phyloP scores from a whole-genome alignment of 495 filamentous ascomycete species.

The Daldinia grandis region DNA sequence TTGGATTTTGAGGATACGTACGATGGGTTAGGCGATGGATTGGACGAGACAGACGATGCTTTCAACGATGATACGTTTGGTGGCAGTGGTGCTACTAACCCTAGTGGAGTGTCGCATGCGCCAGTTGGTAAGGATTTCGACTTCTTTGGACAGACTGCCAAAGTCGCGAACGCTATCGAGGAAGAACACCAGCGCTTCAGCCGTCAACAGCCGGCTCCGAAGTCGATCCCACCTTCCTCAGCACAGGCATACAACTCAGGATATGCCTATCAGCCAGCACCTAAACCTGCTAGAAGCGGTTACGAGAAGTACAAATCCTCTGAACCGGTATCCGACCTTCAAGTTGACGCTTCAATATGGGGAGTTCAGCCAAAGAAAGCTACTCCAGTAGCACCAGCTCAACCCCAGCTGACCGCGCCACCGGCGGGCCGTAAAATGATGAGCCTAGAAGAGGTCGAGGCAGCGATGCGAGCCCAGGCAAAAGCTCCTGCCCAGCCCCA shows the following conservation, averaged over 20 bases:
- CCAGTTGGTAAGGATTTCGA: slow-evolving; percentile 92
- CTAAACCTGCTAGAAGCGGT: slow-evolving; percentile 73
- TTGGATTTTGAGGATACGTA: slow-evolving; percentile 98
- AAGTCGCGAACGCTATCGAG: slow-evolving; percentile 81
- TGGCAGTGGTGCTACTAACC: slow-evolving; percentile 48
- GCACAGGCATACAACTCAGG: slow-evolving; percentile 46
- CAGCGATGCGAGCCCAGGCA: slow-evolving; percentile 79
- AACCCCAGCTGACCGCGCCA: slow-evolving; percentile 39
- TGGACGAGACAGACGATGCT: slow-evolving; percentile 91
- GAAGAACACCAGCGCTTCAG: slow-evolving; percentile 88
- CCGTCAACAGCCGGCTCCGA: slow-evolving; percentile 65
- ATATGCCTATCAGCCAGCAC: slow-evolving; percentile 54
- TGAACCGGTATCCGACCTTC: slow-evolving; percentile 78
- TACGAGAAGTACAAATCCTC: slow-evolving; percentile 88
- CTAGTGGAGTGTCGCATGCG: slow-evolving; percentile 42
- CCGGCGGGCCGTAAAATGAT: slow-evolving; percentile 79
- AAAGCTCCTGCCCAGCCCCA: slow-evolving; percentile 50
- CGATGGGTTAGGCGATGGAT: slow-evolving; percentile 89
- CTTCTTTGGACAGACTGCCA: slow-evolving; percentile 91
- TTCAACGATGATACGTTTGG: slow-evolving; percentile 99
- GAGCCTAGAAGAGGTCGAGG: slow-evolving; percentile 97
- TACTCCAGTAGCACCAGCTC: slow-evolving; percentile 42
- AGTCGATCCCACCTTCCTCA: slow-evolving; percentile 44
- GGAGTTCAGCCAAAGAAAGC: slow-evolving; percentile 72
- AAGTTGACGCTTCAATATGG: slow-evolving; percentile 95